A percentile compares a stretch with the other conserved stretches of the same genome.
phyloP scores from a whole-genome alignment of 805 yeast genomes.

The Jamesozyma hellenica region DNA sequence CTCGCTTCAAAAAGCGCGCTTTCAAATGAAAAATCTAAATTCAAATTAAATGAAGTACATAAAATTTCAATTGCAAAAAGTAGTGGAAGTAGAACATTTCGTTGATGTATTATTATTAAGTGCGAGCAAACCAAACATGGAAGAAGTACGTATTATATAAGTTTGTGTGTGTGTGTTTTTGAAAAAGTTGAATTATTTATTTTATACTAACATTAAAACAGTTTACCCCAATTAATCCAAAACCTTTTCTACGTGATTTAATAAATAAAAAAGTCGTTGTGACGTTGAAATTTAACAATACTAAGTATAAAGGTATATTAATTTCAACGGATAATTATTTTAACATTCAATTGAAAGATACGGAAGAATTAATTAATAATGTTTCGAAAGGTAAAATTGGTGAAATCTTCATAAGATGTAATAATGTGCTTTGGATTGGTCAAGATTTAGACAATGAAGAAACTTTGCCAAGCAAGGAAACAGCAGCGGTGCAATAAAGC shows the following conservation, averaged over 20 bases:
- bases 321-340: conserved; percentile 83
- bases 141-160: conserved; percentile 1
- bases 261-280: conserved; percentile 64
- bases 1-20: too few relatives aligned
- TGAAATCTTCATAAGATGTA: conserved; percentile 81
- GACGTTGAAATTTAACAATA: conserved; percentile 79
- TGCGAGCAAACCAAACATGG: too few relatives aligned
- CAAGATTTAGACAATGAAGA: conserved; percentile 1
- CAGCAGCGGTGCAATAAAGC: too few relatives aligned
- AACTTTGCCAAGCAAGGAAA: too few relatives aligned
- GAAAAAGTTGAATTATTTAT: too few relatives aligned
- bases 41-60: too few relatives aligned
- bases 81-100: too few relatives aligned
- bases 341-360: conserved; percentile 68
- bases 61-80: too few relatives aligned
- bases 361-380: conserved; percentile 42
- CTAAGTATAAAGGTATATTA: conserved; percentile 75
- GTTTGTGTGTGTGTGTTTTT: background rate
- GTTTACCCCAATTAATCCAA: conserved; percentile 69
- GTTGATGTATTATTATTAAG: too few relatives aligned
- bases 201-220: conserved; percentile 12
- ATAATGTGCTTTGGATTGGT: conserved; percentile 56
- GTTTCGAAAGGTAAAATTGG: conserved; percentile 47
- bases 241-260: conserved; percentile 75
- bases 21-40: too few relatives aligned